phyloP scores from a whole-genome alignment of 1,139 yeast genomes.

The Magnusiomyces suaveolens region DNA sequence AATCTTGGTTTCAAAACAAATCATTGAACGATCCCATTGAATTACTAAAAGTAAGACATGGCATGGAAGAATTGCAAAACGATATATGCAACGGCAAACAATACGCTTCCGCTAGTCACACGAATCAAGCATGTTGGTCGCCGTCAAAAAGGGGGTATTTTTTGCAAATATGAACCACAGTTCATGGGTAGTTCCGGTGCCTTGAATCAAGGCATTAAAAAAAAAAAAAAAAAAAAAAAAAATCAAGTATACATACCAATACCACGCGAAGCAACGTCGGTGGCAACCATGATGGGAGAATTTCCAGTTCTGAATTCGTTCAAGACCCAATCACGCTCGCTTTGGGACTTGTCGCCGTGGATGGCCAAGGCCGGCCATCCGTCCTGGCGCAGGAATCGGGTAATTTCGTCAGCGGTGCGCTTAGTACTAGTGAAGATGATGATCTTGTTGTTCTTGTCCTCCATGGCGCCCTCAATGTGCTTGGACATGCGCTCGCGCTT shows the following conservation, averaged over 20 bases:
- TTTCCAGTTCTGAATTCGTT: conserved; percentile 84
- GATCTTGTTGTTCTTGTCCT: conserved; percentile 65
- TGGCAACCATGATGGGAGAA: conserved; percentile 96
- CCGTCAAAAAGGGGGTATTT: neutral
- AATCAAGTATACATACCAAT: conserved; percentile 65
- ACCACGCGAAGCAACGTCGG: conserved; percentile 99
- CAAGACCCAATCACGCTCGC: conserved; percentile 98
- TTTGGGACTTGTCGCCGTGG: conserved; percentile 97
- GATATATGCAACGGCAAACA: neutral
- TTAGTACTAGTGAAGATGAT: conserved; percentile 90
- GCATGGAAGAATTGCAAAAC: neutral
- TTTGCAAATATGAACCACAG: neutral
- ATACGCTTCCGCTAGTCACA: neutral
- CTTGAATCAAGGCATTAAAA: neutral
- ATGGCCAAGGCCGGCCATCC: conserved; percentile 99
- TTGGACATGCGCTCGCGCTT: conserved; percentile 84
- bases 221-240: conserved; percentile 14
- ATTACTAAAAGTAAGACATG: neutral
- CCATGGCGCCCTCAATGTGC: conserved; percentile 76
- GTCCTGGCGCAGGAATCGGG: conserved; percentile 82
- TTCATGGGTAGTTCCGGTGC: neutral
- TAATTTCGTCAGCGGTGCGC: conserved; percentile 94
- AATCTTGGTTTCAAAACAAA: neutral
- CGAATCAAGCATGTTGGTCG: neutral
- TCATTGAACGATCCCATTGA: neutral